Evolutionary conservation across 805 yeast genomes (phyloP).

Genomic region (Candida ascalaphidarum): DNA sequence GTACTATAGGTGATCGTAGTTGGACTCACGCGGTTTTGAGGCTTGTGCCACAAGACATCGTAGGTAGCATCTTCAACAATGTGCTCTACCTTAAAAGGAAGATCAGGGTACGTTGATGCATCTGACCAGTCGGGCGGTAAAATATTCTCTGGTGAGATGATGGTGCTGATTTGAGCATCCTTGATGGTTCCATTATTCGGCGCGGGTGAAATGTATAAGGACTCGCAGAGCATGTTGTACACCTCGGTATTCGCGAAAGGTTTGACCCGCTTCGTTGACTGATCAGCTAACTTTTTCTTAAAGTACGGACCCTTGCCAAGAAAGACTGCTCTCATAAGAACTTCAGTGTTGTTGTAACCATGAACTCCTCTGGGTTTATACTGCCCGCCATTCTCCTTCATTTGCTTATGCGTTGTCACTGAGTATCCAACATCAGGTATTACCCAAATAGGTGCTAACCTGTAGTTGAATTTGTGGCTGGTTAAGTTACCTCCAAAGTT

Average conservation of each 20-base stretch:
- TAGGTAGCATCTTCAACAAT: slow-evolving; percentile 43
- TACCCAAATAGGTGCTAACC: slow-evolving; percentile 82
- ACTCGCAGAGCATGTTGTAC: slow-evolving; percentile 66
- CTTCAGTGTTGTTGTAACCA: slow-evolving; percentile 73
- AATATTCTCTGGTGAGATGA: slow-evolving; percentile 15
- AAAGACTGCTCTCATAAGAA: slow-evolving; percentile 78
- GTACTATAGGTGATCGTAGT: slow-evolving; percentile 10
- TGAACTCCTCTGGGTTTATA: slow-evolving; percentile 72
- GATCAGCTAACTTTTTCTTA: slow-evolving; percentile 19
- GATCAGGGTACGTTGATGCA: slow-evolving; percentile 38
- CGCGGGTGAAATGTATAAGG: slow-evolving; percentile 42
- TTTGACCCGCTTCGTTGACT: slow-evolving; percentile 21
- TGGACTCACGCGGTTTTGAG: not conserved
- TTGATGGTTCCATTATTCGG: slow-evolving; percentile 48
- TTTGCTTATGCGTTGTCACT: slow-evolving; percentile 51
- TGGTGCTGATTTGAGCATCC: slow-evolving; percentile 3
- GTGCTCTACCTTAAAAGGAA: slow-evolving; percentile 37
- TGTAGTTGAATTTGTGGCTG: slow-evolving; percentile 36
- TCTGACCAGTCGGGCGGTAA: slow-evolving; percentile 43
- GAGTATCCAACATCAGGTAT: slow-evolving; percentile 79
- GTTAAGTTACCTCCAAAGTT: slow-evolving; percentile 39
- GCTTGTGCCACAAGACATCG: slow-evolving; percentile 29
- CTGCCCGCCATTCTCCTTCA: slow-evolving; percentile 38
- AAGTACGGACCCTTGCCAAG: slow-evolving; percentile 79
- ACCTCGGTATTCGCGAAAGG: slow-evolving; percentile 73